Conservation (phyloP, 495 filamentous ascomycete species). For the Penicillium waksmanii region DNA sequence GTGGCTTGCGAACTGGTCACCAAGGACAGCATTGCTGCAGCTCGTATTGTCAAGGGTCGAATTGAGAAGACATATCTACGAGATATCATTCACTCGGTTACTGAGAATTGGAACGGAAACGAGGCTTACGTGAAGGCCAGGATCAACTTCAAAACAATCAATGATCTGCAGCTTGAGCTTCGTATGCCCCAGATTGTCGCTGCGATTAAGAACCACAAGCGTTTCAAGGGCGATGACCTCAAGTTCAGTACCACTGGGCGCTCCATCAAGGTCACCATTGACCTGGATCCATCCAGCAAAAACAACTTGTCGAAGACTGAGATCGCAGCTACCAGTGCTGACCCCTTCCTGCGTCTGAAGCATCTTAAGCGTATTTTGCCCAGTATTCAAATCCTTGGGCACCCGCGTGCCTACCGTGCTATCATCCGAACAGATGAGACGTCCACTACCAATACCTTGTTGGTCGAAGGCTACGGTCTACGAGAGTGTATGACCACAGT, state of each 20-base stretch:
- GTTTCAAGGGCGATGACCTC: constrained; percentile 70
- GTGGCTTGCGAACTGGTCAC: constrained; percentile 82
- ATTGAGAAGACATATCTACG: constrained; percentile 69
- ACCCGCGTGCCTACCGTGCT: constrained; percentile 81
- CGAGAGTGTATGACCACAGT: constrained; percentile 87
- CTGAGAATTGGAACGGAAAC: constrained; percentile 80
- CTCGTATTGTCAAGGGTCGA: constrained; percentile 83
- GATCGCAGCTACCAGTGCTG: constrained; percentile 56
- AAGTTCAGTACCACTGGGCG: constrained; percentile 49
- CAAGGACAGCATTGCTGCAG: constrained; percentile 68
- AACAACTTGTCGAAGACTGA: constrained; percentile 58
- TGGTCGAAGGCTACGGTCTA: constrained; percentile 95
- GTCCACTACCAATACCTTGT: constrained; percentile 63
- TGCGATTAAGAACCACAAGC: constrained; percentile 76
- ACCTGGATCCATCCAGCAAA: constrained; percentile 59
- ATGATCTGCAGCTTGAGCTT: constrained; percentile 78
- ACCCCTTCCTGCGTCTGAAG: constrained; percentile 80
- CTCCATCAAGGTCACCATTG: constrained; percentile 60
- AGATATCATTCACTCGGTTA: constrained; percentile 72
- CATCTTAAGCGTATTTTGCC: constrained; percentile 82
- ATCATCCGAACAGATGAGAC: constrained; percentile 81
- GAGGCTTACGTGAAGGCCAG: constrained; percentile 72
- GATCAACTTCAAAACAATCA: constrained; percentile 76
- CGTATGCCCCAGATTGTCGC: constrained; percentile 65
- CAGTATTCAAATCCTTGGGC: constrained; percentile 78